A percentile compares a stretch with the other conserved stretches of the same genome.
phyloP scores from a whole-genome alignment of 352 stramenopile genomes.

The Globisporangium canariense region DNA sequence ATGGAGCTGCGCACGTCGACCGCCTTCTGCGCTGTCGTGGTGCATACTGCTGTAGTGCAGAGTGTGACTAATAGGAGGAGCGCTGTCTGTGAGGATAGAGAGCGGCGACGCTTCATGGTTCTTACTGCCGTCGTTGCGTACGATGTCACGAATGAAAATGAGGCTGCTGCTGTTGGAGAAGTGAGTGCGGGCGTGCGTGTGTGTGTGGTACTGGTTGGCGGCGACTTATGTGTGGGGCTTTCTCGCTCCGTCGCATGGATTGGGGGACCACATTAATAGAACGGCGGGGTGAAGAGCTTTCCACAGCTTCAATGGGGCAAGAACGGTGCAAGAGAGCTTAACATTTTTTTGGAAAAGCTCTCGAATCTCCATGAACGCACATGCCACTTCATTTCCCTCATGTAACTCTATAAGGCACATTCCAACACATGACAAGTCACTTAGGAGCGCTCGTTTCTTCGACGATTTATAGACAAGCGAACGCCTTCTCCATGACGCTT shows the following conservation, averaged over 20 bases:
- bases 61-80: neutral
- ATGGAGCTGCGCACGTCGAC: slow-evolving; percentile 3
- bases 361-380: no score
- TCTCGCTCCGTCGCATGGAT: neutral
- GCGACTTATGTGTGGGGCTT: neutral
- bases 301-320: slow-evolving; percentile 12
- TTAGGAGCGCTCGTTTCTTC: neutral
- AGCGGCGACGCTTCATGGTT: slow-evolving; percentile 4
- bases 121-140: neutral
- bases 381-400: no score
- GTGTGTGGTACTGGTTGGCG: neutral
- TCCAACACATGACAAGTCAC: no score
- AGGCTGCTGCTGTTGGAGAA: neutral
- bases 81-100: neutral
- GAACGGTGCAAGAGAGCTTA: neutral
- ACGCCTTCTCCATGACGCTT: neutral
- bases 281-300: neutral
- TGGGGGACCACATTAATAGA: slow-evolving; percentile 3
- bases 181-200: neutral
- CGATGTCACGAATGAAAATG: neutral
- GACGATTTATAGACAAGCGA: neutral
- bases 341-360: no score
- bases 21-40: neutral
- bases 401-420: no score
- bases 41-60: neutral